phyloP scores from a whole-genome alignment of 208 protist genomes.

The Crithidia thermophila region DNA sequence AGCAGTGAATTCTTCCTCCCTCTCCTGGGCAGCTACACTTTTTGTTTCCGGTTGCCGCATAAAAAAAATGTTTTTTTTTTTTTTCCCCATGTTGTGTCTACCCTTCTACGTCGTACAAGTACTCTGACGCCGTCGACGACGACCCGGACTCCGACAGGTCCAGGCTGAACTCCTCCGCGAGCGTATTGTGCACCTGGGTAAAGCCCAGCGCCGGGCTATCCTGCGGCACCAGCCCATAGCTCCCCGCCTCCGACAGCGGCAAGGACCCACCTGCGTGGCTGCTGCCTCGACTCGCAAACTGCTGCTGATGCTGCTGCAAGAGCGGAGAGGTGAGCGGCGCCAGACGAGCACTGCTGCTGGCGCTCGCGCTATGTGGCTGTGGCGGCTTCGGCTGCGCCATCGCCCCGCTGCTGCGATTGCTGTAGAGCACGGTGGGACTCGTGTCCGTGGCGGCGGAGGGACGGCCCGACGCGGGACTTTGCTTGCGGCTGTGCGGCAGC shows the following conservation, averaged over 20 bases:
- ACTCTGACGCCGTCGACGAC: slow-evolving; percentile 43
- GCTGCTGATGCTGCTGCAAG: slow-evolving; percentile 9
- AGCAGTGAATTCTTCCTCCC: neutral
- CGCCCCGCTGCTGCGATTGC: slow-evolving; percentile 20
- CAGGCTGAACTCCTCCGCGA: slow-evolving; percentile 69
- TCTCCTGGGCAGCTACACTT: neutral
- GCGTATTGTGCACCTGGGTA: slow-evolving; percentile 51
- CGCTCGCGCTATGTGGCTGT: neutral
- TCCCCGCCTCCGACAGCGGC: neutral
- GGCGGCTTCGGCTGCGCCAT: neutral
- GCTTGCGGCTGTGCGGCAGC: too few relatives aligned
- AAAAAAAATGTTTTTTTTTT: neutral
- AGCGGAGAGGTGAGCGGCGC: slow-evolving; percentile 9
- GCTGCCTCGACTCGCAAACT: neutral
- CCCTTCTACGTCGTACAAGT: slow-evolving; percentile 39
- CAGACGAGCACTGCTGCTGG: slow-evolving; percentile 2
- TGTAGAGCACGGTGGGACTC: slow-evolving; percentile 13
- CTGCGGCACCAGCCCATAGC: slow-evolving; percentile 14
- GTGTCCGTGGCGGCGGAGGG: neutral
- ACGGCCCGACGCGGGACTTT: too few relatives aligned
- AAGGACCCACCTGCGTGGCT: neutral
- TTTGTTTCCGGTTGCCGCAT: neutral
- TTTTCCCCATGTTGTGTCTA: too few relatives aligned
- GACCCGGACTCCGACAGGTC: slow-evolving; percentile 52
- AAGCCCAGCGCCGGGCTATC: slow-evolving; percentile 58